Conservation (phyloP, 164 flowering plant genomes). For the Warburgia ugandensis region DNA sequence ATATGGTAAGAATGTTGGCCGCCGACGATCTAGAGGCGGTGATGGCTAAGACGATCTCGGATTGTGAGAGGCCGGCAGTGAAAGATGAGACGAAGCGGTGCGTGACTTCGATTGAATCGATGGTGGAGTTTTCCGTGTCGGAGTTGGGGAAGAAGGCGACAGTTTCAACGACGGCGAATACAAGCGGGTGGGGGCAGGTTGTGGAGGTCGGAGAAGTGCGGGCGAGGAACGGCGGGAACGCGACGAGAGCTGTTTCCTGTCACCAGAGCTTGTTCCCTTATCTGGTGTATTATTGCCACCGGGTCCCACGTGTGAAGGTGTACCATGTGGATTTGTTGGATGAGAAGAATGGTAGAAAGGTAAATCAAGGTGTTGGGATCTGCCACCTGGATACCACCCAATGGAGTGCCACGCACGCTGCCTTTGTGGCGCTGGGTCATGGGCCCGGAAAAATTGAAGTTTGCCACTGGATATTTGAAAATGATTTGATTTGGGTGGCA, state of each 20-base stretch:
- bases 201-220: constrained; percentile 53
- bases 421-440: constrained; percentile 67
- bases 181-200: constrained; percentile 38
- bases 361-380: constrained; percentile 70
- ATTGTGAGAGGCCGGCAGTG: constrained; percentile 72
- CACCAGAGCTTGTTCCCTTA: constrained; percentile 82
- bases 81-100: constrained; percentile 74
- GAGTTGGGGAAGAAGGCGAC: constrained; percentile 42
- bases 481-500: constrained; percentile 26
- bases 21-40: constrained; percentile 33
- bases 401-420: constrained; percentile 68
- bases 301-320: constrained; percentile 77
- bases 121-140: constrained; percentile 67
- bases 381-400: constrained; percentile 82
- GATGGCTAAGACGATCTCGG: constrained; percentile 32
- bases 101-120: constrained; percentile 65
- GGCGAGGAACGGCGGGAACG: constrained; percentile 58
- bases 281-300: constrained; percentile 73
- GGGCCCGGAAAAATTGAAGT: constrained; percentile 57
- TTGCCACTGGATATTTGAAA: constrained; percentile 29
- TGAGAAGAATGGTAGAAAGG: constrained; percentile 23
- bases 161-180: constrained; percentile 44
- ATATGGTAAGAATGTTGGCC: constrained; percentile 37
- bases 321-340: constrained; percentile 63
- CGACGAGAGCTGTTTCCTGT: constrained; percentile 67